Evolutionary conservation across 768 basidiomycete genomes (phyloP).

Genomic region (Lactarius tabidus): DNA sequence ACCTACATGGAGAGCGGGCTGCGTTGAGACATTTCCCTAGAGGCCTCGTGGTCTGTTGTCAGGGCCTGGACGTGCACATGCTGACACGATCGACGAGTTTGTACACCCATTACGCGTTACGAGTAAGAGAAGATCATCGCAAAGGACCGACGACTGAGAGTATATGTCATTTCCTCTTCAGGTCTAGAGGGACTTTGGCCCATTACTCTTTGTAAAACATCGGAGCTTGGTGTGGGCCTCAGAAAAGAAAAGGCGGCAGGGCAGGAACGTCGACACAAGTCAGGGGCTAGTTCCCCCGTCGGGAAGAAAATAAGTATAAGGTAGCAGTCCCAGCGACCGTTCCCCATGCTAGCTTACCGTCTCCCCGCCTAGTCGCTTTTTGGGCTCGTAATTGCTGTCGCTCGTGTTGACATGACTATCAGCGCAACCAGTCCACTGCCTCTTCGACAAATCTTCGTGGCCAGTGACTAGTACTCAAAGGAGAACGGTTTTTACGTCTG

Average conservation of each 20-base stretch:
- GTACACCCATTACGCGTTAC: background rate
- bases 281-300: background rate
- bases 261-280: background rate
- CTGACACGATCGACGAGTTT: conserved; percentile 13
- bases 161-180: background rate
- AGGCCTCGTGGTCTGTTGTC: background rate
- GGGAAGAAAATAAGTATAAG: background rate
- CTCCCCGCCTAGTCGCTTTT: background rate
- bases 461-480: background rate
- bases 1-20: background rate
- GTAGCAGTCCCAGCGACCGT: background rate
- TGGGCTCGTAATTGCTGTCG: background rate
- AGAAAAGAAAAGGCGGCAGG: background rate
- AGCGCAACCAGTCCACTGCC: background rate
- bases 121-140: background rate
- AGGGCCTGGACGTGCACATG: conserved; percentile 3
- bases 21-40: conserved; percentile 3
- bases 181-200: background rate
- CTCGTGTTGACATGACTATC: background rate
- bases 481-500: background rate
- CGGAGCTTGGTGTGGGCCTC: conserved; percentile 14
- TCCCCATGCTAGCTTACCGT: background rate
- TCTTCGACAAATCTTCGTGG: background rate
- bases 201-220: background rate
- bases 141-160: background rate